Evolutionary conservation across 441 rosid genomes (phyloP), one percentile per base, ranked within the genome.

Genomic region (Erodium trifolium): DNA sequence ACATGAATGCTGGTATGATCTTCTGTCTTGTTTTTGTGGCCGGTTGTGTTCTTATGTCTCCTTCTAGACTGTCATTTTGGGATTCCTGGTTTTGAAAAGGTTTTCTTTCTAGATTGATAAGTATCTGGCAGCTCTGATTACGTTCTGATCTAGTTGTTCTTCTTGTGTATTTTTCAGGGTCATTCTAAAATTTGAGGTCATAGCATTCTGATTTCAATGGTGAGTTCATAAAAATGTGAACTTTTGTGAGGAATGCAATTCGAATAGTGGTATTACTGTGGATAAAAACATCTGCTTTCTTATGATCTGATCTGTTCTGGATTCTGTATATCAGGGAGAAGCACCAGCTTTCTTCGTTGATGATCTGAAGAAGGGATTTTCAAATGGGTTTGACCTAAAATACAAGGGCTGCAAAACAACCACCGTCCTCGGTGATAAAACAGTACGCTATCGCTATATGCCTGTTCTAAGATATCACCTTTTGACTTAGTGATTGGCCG

Each of bases 281-380:
- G 41, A 51, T 67, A 35, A 18, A 31, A 19, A 64, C 4, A 47
- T 39, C 60, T 64, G 60, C 13, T 29, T 59, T 70, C 1, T 65
- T 35, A 62, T 72, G 73, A 68, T 78, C 57, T 72, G 43, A 69
- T 71, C 70, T 45, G 1, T 53, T 23, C 67, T 69, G 17, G 72
- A 66, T 67, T 74, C 31, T 81, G 77, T 10, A 79, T 10, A 67
- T 64, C 71, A 93, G 97, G 96, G 96, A 78, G 87, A 87, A 84
- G 93, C 92, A 27, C 87, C 94, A 67, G 91, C 86, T 75, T 79
- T 86, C 78, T 66, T 72, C 76, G 72, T 72, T 66, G 82, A 81
- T 67, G 76, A 79, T 80, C 70, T 78, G 59, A 80, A 39, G 69
- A 81, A 71, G 75, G 91, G 78, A 67, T 75, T 74, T 77, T 72